These are phyloP conservation scores for Vitis riparia DNA, from an alignment of 164 flowering plant genomes.

Conservation along the genomic window DNA sequence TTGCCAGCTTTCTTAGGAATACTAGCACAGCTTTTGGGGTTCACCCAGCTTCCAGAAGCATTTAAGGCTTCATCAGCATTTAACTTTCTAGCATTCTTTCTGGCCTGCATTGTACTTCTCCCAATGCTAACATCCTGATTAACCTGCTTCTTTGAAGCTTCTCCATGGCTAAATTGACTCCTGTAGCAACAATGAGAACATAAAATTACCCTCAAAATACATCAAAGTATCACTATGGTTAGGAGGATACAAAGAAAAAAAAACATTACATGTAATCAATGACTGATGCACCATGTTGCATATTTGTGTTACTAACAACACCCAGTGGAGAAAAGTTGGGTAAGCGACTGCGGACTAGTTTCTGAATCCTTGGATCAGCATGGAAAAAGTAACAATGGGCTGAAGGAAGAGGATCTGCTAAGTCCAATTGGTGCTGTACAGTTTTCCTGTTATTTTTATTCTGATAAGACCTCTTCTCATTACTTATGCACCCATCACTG, in stretches of 20 bases:
- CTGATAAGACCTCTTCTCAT: constrained; percentile 6
- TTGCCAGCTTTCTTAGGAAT: constrained; percentile 66
- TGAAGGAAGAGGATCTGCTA: constrained; percentile 43
- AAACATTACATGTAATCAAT: constrained; percentile 72
- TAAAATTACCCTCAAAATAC: background rate
- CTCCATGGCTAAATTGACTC: constrained; percentile 64
- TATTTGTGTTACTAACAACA: constrained; percentile 22
- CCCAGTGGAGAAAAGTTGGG: constrained; percentile 67
- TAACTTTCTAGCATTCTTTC: constrained; percentile 33
- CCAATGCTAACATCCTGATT: constrained; percentile 17
- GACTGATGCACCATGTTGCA: constrained; percentile 29
- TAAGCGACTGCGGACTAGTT: constrained; percentile 62
- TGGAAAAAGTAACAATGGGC: constrained; percentile 72
- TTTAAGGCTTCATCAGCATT: constrained; percentile 27
- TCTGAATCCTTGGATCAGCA: constrained; percentile 66
- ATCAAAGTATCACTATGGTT: background rate
- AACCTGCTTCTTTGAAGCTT: constrained; percentile 24
- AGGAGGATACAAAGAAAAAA: background rate
- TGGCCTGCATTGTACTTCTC: constrained; percentile 29
- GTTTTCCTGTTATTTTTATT: constrained; percentile 8
- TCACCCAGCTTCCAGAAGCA: constrained; percentile 58
- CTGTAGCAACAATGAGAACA: constrained; percentile 33
- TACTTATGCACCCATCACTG: background rate
- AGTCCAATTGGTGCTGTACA: constrained; percentile 16
- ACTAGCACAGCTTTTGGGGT: constrained; percentile 39